Evolutionary conservation across 495 filamentous ascomycete species (phyloP), one percentile per base, ranked within the genome.

Genomic region (Lasiosphaeria ovina): DNA sequence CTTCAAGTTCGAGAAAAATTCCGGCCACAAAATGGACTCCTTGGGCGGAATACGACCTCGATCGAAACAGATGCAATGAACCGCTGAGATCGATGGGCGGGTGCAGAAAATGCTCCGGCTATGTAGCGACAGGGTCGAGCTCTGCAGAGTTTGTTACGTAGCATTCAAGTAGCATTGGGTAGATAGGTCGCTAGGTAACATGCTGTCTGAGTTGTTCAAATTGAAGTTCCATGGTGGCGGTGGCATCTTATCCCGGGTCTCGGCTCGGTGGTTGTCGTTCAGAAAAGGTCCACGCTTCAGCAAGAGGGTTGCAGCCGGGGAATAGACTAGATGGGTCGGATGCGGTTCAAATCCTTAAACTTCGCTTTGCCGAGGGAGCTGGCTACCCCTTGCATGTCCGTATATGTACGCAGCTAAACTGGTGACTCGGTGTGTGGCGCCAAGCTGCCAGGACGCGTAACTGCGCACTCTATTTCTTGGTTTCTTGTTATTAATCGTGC

Each of bases 401-500:
- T 45, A 45, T 12, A 45, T 12, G 12, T 12, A 45, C 42, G 42
- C 12, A 45, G 42, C 11, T 40, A 12, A 40, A n/a, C 4, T 45
- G 42, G 4, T 45, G 42, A 45, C 42, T 45, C 42, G 42, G 11
- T 6, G 11, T 45, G 11, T 12, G 42, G 42, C 16, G 42, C 42
- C 42, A 45, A 45, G 42, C 42, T 45, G 11, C 42, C 42, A 6
- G 42, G 42, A 45, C 42, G 42, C 42, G 42, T 45, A 4, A 45
- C 42, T 45, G 42, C 11, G 42, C 42, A 45, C 42, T 45, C 11
- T 45, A 45, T 45, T 45, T 12, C 38, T 40, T 40, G 38, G 38
- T 45, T 45, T 45, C 42, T 45, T 45, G 42, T 45, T 45, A 45
- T 45, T 6, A 6, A 45, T 45, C 42, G 42, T 40, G 42, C 42